Evolutionary conservation across 163 green algal genomes (phyloP).

Genomic region (Trebouxiophyceae sp.): DNA sequence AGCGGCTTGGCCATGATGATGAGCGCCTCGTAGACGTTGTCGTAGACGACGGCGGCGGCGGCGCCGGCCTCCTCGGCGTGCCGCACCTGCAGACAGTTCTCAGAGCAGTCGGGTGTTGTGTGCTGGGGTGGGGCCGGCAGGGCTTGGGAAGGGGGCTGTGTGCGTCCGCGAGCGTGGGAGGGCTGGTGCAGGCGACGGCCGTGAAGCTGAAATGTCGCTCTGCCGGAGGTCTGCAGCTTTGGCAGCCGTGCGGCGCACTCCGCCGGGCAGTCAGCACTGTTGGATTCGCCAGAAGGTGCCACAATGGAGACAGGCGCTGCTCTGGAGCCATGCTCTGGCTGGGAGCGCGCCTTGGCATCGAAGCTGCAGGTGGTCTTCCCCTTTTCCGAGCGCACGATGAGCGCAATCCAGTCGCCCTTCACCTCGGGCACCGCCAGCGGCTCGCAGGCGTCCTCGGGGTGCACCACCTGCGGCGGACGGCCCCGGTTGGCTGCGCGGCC

Average conservation of each 20-base stretch:
- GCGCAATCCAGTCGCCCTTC: conserved; percentile 55
- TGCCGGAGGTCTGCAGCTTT: no score
- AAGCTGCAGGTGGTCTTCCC: conserved; percentile 71
- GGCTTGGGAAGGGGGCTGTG: background rate
- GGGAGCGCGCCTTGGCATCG: conserved; percentile 75
- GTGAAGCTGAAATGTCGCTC: no score
- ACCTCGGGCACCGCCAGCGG: conserved; percentile 15
- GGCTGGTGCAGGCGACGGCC: background rate
- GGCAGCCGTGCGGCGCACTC: no score
- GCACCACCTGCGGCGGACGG: conserved; percentile 33
- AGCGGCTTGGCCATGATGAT: conserved; percentile 75
- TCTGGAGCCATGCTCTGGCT: no score
- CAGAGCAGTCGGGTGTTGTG: background rate
- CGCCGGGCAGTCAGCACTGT: no score
- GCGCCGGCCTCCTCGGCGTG: conserved; percentile 64
- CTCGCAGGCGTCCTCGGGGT: conserved; percentile 61
- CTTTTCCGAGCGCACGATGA: conserved; percentile 56
- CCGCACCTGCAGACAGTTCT: conserved; percentile 42
- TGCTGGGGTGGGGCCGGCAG: background rate
- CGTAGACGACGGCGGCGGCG: conserved; percentile 67
- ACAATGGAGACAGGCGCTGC: no score
- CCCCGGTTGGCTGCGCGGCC: no score
- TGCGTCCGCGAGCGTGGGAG: background rate
- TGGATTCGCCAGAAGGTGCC: no score
- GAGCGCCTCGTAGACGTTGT: conserved; percentile 59